Base-by-base conservation (phyloP, 2,329 filamentous ascomycete genomes). In the Monilinia fructigena region DNA sequence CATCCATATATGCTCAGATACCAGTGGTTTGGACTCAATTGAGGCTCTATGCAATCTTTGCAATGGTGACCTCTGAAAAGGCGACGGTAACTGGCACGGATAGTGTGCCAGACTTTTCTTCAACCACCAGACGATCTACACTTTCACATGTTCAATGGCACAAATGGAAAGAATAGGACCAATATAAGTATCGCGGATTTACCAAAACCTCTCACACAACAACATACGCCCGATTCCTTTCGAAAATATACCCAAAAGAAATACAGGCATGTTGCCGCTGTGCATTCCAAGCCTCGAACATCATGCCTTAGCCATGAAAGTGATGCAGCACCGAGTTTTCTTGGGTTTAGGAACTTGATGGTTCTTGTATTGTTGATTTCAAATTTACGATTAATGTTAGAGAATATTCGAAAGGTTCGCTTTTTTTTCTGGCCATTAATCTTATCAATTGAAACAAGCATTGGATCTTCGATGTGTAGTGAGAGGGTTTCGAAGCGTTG, bases 311-410 rank as follows among this genome's bases (percentile, higher is more conserved):
- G 92, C 79, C 90, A 93, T 74, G 95, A 98, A 76, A 86, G 92
- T 2, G 79, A 85, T 55, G 81, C 58, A 18, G 82, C 88, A 2
- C 92, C 93, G 28, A 97, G 92, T 77, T 98, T 97, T 76, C 80
- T 97, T 20, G 95, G 95, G 0, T 98, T 99, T 76, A 85, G 94
- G 68, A 99, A 99, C 76, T 84, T 99, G 70, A 97, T 97, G 92
- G 91, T 97, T 50, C 89, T 98, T 74, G 92, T 97, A 48, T 80
- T 97, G 68, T 87, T 98, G 74, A 92, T 94, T 60, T 95, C 93
- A 74, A 99, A 99, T 76, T 79, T 99, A 62, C 89, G 95, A 70
- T 83, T 99, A 74, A 92, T 98, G 81, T 93, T 99, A 75, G 95
- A 98, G 79, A 99, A 99, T 76, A 64, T 66, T 42, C 64, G 58